These are phyloP conservation scores for Leptographium radiaticola DNA, from an alignment of 2,329 filamentous ascomycete species.

Conservation along the genomic window DNA sequence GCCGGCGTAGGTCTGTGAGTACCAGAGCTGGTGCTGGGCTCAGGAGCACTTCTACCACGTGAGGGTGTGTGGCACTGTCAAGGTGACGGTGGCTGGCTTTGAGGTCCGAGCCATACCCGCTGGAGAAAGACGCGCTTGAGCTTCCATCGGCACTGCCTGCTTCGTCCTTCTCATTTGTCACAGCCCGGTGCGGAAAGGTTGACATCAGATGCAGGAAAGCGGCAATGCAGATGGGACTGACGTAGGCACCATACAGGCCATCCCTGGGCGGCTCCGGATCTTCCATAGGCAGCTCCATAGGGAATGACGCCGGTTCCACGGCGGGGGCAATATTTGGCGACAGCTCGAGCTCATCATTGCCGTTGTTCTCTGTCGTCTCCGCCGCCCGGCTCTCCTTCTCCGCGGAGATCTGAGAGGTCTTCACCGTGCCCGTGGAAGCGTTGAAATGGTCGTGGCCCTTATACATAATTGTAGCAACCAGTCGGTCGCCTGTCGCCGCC, in stretches of 20 bases:
- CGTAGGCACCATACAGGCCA: conserved; percentile 52
- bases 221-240: conserved; percentile 51
- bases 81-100: conserved; percentile 52
- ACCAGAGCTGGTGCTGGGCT: conserved; percentile 47
- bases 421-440: conserved; percentile 1
- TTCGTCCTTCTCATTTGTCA: conserved; percentile 19
- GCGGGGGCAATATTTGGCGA: conserved; percentile 45
- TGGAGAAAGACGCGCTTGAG: not conserved
- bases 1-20: conserved; percentile 58
- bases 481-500: conserved; percentile 27
- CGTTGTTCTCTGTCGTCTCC: not conserved
- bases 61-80: conserved; percentile 44
- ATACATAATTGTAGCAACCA: conserved; percentile 54
- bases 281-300: conserved; percentile 8
- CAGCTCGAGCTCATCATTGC: conserved; percentile 17
- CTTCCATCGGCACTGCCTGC: not conserved
- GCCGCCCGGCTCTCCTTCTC: not conserved
- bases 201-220: conserved; percentile 56
- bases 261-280: conserved; percentile 33
- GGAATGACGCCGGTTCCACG: conserved; percentile 32
- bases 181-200: conserved; percentile 39
- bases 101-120: conserved; percentile 27
- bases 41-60: conserved; percentile 53
- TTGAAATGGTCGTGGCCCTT: conserved; percentile 24
- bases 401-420: conserved; percentile 9